Evolutionary conservation across 2,329 filamentous ascomycete species (phyloP).

Genomic region (Claviceps monticola): DNA sequence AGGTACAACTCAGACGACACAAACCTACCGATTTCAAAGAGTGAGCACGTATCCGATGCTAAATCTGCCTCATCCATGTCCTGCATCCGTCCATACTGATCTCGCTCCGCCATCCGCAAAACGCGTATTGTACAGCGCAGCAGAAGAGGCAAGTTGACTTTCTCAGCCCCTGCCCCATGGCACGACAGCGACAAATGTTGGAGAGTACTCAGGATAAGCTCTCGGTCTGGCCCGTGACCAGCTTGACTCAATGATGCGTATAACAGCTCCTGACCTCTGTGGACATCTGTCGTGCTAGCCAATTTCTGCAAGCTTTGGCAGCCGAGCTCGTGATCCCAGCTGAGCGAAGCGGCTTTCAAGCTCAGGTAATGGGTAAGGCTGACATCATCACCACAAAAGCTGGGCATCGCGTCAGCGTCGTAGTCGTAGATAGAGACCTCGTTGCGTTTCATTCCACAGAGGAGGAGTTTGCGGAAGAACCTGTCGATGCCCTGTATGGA

Average conservation of each 20-base stretch:
- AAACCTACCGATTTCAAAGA: constrained; percentile 30
- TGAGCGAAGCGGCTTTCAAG: constrained; percentile 56
- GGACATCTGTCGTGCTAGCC: constrained; percentile 36
- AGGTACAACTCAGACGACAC: too few species aligned
- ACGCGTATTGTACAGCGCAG: constrained; percentile 39
- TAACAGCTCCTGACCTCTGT: constrained; percentile 40
- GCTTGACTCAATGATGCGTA: constrained; percentile 74
- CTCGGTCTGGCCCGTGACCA: constrained; percentile 47
- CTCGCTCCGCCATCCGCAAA: constrained; percentile 28
- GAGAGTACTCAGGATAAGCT: constrained; percentile 33
- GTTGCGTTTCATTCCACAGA: constrained; percentile 46
- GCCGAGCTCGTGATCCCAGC: constrained; percentile 43
- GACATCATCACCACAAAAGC: constrained; percentile 39
- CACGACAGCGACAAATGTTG: constrained; percentile 19
- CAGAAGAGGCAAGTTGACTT: constrained; percentile 21
- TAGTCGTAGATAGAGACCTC: constrained; percentile 17
- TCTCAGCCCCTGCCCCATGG: constrained; percentile 8
- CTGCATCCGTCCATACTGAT: constrained; percentile 10
- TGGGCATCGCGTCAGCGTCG: constrained; percentile 45
- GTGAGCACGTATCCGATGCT: constrained; percentile 37
- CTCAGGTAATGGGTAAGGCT: constrained; percentile 56
- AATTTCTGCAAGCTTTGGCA: constrained; percentile 44
- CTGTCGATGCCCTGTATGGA: constrained; percentile 55
- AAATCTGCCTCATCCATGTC: constrained; percentile 5
- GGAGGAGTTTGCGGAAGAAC: constrained; percentile 56